Evolutionary conservation across 805 yeast species (phyloP).

Genomic region (Ogataea allantospora): DNA sequence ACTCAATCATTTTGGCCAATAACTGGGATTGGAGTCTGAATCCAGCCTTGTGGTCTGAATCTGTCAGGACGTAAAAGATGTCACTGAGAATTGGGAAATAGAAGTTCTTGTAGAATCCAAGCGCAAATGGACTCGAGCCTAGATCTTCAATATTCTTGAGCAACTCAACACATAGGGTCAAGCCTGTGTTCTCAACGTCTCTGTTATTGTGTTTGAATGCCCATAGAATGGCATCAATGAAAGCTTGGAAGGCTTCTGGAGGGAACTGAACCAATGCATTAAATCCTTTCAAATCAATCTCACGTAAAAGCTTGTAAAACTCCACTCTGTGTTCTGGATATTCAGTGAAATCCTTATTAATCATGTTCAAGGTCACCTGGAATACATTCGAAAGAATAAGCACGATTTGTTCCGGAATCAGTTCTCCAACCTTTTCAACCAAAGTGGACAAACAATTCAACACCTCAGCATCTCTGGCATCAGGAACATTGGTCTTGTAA

Average conservation of each 20-base stretch:
- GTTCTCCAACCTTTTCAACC: constrained; percentile 80
- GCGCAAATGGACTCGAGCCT: constrained; percentile 69
- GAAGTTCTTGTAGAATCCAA: constrained; percentile 84
- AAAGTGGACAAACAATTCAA: constrained; percentile 91
- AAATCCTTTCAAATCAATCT: constrained; percentile 82
- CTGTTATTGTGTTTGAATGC: constrained; percentile 97
- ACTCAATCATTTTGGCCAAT: constrained; percentile 75
- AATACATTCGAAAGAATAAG: constrained; percentile 85
- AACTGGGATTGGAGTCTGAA: constrained; percentile 84
- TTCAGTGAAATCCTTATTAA: constrained; percentile 90
- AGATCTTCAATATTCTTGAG: constrained; percentile 79
- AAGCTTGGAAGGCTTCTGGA: constrained; percentile 85
- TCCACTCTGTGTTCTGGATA: constrained; percentile 98
- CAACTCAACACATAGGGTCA: constrained; percentile 78
- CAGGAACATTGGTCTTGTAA: constrained; percentile 84
- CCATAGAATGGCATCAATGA: constrained; percentile 95
- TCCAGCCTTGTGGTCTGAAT: constrained; percentile 97
- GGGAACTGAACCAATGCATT: constrained; percentile 84
- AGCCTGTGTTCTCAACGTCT: constrained; percentile 92
- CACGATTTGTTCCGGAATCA: constrained; percentile 88
- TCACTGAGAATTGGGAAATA: constrained; percentile 88
- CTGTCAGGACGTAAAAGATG: constrained; percentile 89
- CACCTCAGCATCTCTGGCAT: constrained; percentile 97
- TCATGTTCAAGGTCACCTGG: constrained; percentile 93
- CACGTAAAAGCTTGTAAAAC: constrained; percentile 85